Percentiles rank a stretch among this genome's conserved stretches.
These are phyloP conservation scores for Inosperma sp. DNA, from an alignment of 768 basidiomycete genomes.

Conservation along the genomic window DNA sequence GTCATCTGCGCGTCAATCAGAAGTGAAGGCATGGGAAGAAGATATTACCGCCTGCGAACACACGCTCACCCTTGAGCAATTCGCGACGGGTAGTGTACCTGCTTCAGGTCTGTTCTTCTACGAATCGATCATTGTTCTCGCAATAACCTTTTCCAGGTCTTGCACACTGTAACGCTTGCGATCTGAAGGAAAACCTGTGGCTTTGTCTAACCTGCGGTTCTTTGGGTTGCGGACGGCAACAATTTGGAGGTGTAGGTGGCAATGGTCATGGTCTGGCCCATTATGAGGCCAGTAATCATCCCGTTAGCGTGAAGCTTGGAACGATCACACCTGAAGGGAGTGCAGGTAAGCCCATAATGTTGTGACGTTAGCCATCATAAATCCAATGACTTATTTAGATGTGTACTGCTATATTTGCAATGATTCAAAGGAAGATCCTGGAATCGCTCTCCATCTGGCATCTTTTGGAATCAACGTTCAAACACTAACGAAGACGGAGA, in stretches of 20 bases:
- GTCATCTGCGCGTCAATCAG: slow-evolving; percentile 87
- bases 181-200: slow-evolving; percentile 91
- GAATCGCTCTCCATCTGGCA: slow-evolving; percentile 65
- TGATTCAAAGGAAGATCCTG: slow-evolving; percentile 75
- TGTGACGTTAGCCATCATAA: neutral
- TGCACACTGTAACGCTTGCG: slow-evolving; percentile 78
- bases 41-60: slow-evolving; percentile 89
- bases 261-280: slow-evolving; percentile 89
- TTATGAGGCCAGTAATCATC: slow-evolving; percentile 65
- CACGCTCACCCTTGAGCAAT: slow-evolving; percentile 44
- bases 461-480: slow-evolving; percentile 86
- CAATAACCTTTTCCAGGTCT: slow-evolving; percentile 45
- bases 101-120: slow-evolving; percentile 43
- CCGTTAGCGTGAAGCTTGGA: slow-evolving; percentile 87
- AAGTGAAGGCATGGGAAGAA: slow-evolving; percentile 98
- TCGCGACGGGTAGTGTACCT: slow-evolving; percentile 40
- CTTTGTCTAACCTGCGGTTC: slow-evolving; percentile 89
- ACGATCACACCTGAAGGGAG: slow-evolving; percentile 94
- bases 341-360: slow-evolving; percentile 54
- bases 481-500: slow-evolving; percentile 85
- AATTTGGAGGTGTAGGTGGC: slow-evolving; percentile 75
- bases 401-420: slow-evolving; percentile 92
- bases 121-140: neutral
- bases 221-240: slow-evolving; percentile 84
- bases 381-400: slow-evolving; percentile 42